Evolutionary conservation across 306 rosid species (phyloP).

Genomic region (Vachellia collinsii): DNA sequence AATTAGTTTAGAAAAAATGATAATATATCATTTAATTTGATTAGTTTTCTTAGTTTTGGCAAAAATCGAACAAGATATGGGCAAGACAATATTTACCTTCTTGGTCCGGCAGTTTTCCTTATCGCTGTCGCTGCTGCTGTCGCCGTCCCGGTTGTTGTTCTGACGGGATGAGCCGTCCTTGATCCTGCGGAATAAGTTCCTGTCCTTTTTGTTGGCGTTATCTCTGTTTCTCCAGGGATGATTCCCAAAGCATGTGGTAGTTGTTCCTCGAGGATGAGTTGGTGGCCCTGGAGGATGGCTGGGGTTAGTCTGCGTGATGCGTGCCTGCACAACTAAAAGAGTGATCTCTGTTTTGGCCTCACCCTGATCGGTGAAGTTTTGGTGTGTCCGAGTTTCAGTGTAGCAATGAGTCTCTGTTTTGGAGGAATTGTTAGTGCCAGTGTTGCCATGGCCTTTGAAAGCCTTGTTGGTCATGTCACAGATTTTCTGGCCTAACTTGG

Average conservation of each 20-base stretch:
- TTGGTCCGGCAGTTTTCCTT: constrained; percentile 9
- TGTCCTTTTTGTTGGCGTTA: constrained; percentile 22
- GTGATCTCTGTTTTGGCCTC: constrained; percentile 25
- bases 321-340: not conserved
- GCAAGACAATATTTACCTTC: constrained; percentile 25
- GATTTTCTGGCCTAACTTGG: constrained; percentile 46
- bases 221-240: not conserved
- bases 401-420: constrained; percentile 36
- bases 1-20: too few relatives aligned
- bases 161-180: constrained; percentile 37
- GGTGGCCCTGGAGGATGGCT: not conserved
- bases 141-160: constrained; percentile 21
- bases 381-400: constrained; percentile 26
- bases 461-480: constrained; percentile 47
- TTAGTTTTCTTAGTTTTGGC: too few relatives aligned
- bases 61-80: not conserved
- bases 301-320: constrained; percentile 13
- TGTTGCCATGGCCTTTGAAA: constrained; percentile 44
- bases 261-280: not conserved
- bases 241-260: constrained; percentile 11
- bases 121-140: constrained; percentile 34
- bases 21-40: too few relatives aligned
- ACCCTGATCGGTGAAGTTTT: constrained; percentile 2
- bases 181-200: constrained; percentile 24
- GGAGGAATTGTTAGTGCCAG: constrained; percentile 19